Evolutionary conservation across 176 grass and related monocot species (phyloP).

Genomic region (Alopecurus myosuroides): DNA sequence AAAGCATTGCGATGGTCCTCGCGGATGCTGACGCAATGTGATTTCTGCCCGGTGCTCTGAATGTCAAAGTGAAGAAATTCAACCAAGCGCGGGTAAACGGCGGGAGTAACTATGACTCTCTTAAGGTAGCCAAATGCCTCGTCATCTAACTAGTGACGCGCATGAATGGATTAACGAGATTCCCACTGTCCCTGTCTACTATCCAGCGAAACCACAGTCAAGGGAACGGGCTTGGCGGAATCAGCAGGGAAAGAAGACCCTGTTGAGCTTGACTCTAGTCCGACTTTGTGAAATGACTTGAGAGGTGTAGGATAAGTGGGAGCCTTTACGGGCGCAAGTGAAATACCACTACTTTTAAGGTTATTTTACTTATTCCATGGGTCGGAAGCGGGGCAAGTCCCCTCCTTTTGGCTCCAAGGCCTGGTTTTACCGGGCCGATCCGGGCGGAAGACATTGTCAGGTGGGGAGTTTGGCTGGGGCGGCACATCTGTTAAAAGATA

Average conservation of each 20-base stretch:
- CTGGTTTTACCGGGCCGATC: not conserved
- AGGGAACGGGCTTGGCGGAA: too few relatives aligned
- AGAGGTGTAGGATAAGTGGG: constrained; percentile 5
- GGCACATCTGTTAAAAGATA: constrained; percentile 62
- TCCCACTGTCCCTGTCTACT: constrained; percentile 28
- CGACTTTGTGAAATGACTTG: too few relatives aligned
- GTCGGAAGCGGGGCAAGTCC: constrained; percentile 21
- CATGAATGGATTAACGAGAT: constrained; percentile 72
- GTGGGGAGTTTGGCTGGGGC: constrained; percentile 30
- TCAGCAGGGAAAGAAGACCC: too few relatives aligned
- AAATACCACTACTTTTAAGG: constrained; percentile 78
- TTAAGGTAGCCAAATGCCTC: constrained; percentile 79
- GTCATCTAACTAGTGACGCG: not conserved
- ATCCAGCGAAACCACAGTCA: not conserved
- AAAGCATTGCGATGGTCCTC: constrained; percentile 77
- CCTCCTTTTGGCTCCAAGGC: constrained; percentile 3
- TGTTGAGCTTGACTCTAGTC: too few relatives aligned
- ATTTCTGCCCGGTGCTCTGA: constrained; percentile 71
- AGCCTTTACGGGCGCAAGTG: constrained; percentile 30
- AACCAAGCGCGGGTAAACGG: constrained; percentile 61
- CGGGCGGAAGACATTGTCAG: constrained; percentile 57
- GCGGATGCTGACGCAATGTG: constrained; percentile 62
- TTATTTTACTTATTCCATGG: constrained; percentile 78
- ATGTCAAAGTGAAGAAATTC: constrained; percentile 88
- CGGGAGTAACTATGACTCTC: constrained; percentile 87